Evolutionary conservation across 2,329 filamentous ascomycete species (phyloP).

Genomic region (Cryoendolithus antarcticus): DNA sequence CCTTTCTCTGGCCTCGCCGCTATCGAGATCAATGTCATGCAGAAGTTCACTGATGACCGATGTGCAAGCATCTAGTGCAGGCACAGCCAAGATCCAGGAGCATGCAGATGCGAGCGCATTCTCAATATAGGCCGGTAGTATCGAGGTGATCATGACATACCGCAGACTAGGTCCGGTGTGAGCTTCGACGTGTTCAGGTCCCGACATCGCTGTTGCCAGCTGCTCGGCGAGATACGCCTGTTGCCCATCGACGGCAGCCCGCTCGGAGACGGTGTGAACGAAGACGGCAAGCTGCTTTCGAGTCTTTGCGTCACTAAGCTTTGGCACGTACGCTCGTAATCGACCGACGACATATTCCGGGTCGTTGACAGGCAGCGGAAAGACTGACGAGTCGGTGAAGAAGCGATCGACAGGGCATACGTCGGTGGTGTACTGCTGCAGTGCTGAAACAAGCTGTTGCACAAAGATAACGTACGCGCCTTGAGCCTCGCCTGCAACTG

Average conservation of each 20-base stretch:
- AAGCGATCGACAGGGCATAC: constrained; percentile 45
- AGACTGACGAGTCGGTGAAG: constrained; percentile 47
- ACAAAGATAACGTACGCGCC: constrained; percentile 51
- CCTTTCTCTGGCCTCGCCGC: constrained; percentile 26
- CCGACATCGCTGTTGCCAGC: constrained; percentile 37
- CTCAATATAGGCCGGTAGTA: constrained; percentile 47
- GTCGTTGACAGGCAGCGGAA: constrained; percentile 47
- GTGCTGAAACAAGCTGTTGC: constrained; percentile 44
- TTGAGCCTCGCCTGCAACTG: constrained; percentile 18
- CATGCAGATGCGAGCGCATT: constrained; percentile 30
- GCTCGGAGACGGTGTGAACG: constrained; percentile 46
- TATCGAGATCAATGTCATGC: constrained; percentile 32
- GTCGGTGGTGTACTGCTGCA: constrained; percentile 49
- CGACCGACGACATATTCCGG: constrained; percentile 51
- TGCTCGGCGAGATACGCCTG: constrained; percentile 45
- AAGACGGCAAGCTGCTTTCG: constrained; percentile 46
- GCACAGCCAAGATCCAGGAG: constrained; percentile 42
- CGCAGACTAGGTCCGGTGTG: constrained; percentile 31
- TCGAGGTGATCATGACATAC: constrained; percentile 38
- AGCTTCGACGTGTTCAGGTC: constrained; percentile 29
- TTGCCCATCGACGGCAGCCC: constrained; percentile 45
- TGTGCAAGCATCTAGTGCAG: constrained; percentile 38
- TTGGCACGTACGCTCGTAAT: constrained; percentile 46
- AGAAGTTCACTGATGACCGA: constrained; percentile 32
- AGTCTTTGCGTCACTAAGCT: constrained; percentile 34